A percentile compares a stretch with the other conserved stretches of the same genome.
These are phyloP conservation scores for Sanghuangporus baumii DNA, from an alignment of 1,284 basidiomycete genomes.

Conservation along the genomic window DNA sequence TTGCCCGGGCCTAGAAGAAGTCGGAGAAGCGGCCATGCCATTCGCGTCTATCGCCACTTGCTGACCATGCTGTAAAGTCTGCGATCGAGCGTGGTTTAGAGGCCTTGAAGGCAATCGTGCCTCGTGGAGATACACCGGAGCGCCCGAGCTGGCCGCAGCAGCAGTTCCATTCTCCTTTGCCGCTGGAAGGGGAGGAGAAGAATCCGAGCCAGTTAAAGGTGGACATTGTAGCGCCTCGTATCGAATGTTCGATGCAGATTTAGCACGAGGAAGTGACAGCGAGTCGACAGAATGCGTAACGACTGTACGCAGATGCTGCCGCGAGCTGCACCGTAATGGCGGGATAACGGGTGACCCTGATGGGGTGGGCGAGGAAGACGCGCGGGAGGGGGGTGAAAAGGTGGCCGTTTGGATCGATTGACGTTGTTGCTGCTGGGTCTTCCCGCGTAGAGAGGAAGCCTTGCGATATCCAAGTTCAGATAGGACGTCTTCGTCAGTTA, in stretches of 20 bases:
- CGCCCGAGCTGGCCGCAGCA: not conserved
- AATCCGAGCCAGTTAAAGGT: not conserved
- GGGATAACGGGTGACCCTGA: not conserved
- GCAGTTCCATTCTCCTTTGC: not conserved
- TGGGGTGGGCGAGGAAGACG: not conserved
- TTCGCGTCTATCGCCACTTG: not conserved
- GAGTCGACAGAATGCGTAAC: not conserved
- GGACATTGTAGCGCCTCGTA: not conserved
- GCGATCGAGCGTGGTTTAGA: not conserved
- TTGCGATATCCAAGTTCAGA: conserved; percentile 12
- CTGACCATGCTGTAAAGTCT: not conserved
- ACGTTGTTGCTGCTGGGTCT: not conserved
- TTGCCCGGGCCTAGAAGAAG: not conserved
- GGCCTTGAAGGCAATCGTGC: not conserved
- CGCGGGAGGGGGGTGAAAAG: not conserved
- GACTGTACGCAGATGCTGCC: not conserved
- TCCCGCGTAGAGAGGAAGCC: not conserved
- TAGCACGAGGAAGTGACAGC: not conserved
- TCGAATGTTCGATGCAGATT: conserved; percentile 9
- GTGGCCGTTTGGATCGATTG: not conserved
- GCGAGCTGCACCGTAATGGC: conserved; percentile 2
- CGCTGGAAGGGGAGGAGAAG: not conserved
- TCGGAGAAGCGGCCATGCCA: not conserved
- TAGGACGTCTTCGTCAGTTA: conserved; percentile 6
- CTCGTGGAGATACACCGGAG: not conserved